Evolutionary conservation across 2,329 filamentous ascomycete species (phyloP).

Genomic region (Chrysoporthe puriensis): DNA sequence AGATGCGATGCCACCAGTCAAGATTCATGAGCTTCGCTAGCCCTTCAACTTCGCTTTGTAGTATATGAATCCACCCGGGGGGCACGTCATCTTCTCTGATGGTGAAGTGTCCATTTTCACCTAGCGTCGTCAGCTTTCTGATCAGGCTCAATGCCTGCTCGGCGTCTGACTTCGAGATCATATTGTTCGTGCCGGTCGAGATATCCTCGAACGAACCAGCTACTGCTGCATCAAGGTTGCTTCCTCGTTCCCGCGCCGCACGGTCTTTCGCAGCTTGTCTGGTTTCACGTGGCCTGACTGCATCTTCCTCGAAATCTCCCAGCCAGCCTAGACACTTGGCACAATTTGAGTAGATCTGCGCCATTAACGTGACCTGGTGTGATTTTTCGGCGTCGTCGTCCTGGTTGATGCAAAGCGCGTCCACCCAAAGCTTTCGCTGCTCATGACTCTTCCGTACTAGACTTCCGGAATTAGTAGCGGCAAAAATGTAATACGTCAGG

Average conservation of each 20-base stretch:
- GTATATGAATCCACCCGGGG: not conserved
- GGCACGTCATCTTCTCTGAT: not conserved
- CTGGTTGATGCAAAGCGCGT: slow-evolving; percentile 9
- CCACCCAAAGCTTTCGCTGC: slow-evolving; percentile 2
- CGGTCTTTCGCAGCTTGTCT: not conserved
- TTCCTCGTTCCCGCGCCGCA: not conserved
- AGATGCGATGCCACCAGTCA: not conserved
- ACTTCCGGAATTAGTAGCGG: not conserved
- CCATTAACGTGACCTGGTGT: not conserved
- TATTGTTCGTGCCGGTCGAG: not conserved
- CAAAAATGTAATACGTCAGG: not conserved
- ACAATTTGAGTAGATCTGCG: not conserved
- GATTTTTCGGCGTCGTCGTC: not conserved
- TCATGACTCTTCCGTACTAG: not conserved
- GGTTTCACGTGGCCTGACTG: not conserved
- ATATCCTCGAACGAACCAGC: not conserved
- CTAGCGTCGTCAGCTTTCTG: not conserved
- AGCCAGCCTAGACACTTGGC: not conserved
- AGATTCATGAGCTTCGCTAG: not conserved
- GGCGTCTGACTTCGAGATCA: not conserved
- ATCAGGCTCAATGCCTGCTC: not conserved
- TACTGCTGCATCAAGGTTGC: not conserved
- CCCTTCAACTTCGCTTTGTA: not conserved
- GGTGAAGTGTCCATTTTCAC: not conserved
- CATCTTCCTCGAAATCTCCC: not conserved